Conservation (phyloP, 2,329 filamentous ascomycete species). For the Verticillium albo-atrum region DNA sequence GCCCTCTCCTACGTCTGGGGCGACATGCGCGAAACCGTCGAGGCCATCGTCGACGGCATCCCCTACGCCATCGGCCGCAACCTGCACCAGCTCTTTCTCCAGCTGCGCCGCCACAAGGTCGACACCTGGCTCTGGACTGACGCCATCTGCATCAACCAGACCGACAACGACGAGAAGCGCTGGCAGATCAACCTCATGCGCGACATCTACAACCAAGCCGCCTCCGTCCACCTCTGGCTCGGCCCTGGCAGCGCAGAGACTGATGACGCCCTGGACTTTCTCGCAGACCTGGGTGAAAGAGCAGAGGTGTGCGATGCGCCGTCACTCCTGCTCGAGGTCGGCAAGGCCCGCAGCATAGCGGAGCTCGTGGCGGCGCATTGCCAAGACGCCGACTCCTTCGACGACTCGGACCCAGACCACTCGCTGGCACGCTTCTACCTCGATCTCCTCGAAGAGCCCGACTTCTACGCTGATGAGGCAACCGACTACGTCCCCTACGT, state of each 20-base stretch:
- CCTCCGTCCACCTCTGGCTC: slow-evolving; percentile 14
- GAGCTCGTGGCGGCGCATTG: background rate
- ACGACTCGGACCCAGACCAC: background rate
- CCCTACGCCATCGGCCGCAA: slow-evolving; percentile 1
- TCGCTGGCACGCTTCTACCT: background rate
- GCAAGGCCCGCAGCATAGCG: background rate
- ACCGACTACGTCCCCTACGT: background rate
- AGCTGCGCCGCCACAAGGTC: background rate
- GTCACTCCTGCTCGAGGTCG: background rate
- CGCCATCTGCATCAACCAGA: slow-evolving; percentile 16
- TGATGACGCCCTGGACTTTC: background rate
- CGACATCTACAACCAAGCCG: slow-evolving; percentile 10
- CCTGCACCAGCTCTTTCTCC: slow-evolving; percentile 3
- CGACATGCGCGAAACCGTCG: background rate
- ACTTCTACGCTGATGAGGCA: background rate
- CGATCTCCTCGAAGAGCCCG: background rate
- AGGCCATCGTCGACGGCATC: slow-evolving; percentile 3
- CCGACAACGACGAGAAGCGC: slow-evolving; percentile 11
- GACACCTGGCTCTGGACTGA: slow-evolving; percentile 15
- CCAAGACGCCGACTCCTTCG: background rate
- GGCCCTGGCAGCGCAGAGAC: slow-evolving; percentile 2
- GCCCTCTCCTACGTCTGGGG: slow-evolving; percentile 18
- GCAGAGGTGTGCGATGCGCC: background rate
- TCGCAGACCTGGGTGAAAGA: background rate
- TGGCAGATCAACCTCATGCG: slow-evolving; percentile 14